Conservation (phyloP, 805 yeast species). For the Pichia occidentalis region DNA sequence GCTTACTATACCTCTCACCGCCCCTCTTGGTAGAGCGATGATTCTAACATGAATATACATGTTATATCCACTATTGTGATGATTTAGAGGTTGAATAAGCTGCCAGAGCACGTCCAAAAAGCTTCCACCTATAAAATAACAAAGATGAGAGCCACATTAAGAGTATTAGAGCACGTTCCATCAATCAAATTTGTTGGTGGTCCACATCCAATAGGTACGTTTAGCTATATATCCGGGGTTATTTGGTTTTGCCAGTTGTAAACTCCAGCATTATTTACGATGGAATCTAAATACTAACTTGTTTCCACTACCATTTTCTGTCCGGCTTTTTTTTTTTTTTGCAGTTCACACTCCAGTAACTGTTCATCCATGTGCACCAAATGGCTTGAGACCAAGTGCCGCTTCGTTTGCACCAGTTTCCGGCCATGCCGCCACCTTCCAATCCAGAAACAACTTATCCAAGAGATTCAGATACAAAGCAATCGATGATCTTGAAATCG, state of each 20-base stretch:
- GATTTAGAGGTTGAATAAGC: too few relatives aligned
- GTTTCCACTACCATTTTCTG: background rate
- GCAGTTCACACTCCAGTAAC: constrained; percentile 19
- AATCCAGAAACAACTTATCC: constrained; percentile 63
- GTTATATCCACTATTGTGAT: too few relatives aligned
- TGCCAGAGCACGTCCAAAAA: too few relatives aligned
- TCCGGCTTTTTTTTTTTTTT: constrained; percentile 1
- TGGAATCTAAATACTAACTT: constrained; percentile 1
- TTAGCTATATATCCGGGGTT: background rate
- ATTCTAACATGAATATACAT: too few relatives aligned
- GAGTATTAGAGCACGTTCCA: constrained; percentile 45
- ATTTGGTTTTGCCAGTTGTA: too few relatives aligned
- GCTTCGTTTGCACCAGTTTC: constrained; percentile 6
- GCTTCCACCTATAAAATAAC: background rate
- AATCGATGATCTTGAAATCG: constrained; percentile 65
- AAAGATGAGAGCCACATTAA: constrained; percentile 29
- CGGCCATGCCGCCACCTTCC: constrained; percentile 23
- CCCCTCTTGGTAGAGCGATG: too few relatives aligned
- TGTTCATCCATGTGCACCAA: constrained; percentile 36
- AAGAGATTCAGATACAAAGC: constrained; percentile 61
- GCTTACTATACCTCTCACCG: too few relatives aligned
- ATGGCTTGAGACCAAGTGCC: constrained; percentile 25
- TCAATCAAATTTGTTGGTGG: constrained; percentile 85
- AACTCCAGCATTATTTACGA: too few relatives aligned
- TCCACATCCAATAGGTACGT: constrained; percentile 52